Evolutionary conservation across 2,329 filamentous ascomycete genomes (phyloP), one percentile per base, ranked within the genome.

Genomic region (Phialocephala sp.): DNA sequence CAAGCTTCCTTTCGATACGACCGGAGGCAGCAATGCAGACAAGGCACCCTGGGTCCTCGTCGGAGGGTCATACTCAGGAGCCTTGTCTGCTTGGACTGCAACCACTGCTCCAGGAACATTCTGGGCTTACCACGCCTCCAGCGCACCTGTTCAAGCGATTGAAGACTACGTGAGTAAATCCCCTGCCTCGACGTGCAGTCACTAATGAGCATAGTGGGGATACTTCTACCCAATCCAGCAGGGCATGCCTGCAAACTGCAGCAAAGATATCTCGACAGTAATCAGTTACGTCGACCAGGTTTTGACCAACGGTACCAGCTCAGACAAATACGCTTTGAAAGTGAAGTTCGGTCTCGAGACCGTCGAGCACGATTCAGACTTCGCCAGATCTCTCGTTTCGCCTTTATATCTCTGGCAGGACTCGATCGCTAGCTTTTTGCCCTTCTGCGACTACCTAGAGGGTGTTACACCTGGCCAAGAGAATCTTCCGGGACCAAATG

Each of bases 241-340:
- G 36, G 84, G 83, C 12, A 86, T 87, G 82, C 80, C 85, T 1
- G 70, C 78, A 67, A 87, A 87, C 73, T 87, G 85, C 76, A 85
- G 81, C 70, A 75, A 69, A 1, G 83, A 86, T 68, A 76, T 85
- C 24, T 73, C 77, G 0, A 75, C 78, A 2, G 82, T 87, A 20
- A 77, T 85, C 43, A 78, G 82, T 8, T 74, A 87, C 69, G 76
- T 87, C 4, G 84, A 88, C 72, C 77, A 72, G 56, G 78, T 82
- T 35, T 75, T 80, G 11, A 72, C 76, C 27, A 77, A 77, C 24
- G 80, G 81, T 11, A 80, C 78, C 1, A 74, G 73, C 12, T 75
- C 77, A 15, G 76, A 81, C 52, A 73, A 81, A 27, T 68, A 75
- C 27, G 71, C 73, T 0, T 73, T 87, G 14, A 85, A 86, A 72